Evolutionary conservation across 1,284 basidiomycete genomes (phyloP).

Genomic region (Coniophora puteana): DNA sequence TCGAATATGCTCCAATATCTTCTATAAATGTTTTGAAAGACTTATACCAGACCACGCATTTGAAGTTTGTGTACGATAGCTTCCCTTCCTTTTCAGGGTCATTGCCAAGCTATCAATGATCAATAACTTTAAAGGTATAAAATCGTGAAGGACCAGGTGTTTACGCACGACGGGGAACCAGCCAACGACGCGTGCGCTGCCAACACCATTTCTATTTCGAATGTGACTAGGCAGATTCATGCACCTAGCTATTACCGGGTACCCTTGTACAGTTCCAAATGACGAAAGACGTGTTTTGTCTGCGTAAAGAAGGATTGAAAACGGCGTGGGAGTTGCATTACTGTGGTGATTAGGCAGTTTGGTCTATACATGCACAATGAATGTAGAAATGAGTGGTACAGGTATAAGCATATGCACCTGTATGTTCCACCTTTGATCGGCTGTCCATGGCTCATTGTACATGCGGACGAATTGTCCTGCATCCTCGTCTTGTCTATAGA

Average conservation of each 20-base stretch:
- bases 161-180: slow-evolving; percentile 38
- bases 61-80: slow-evolving; percentile 24
- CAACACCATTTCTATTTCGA: slow-evolving; percentile 31
- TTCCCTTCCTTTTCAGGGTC: slow-evolving; percentile 21
- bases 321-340: too few relatives aligned
- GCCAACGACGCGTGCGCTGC: slow-evolving; percentile 35
- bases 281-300: not conserved
- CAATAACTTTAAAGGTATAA: not conserved
- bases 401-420: slow-evolving; percentile 16
- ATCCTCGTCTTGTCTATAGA: slow-evolving; percentile 15
- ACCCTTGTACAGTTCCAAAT: slow-evolving; percentile 29
- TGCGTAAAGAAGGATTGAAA: not conserved
- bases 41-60: slow-evolving; percentile 24
- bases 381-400: not conserved
- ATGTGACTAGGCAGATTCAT: slow-evolving; percentile 33
- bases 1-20: not conserved
- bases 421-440: slow-evolving; percentile 16
- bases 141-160: too few relatives aligned
- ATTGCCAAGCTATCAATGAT: slow-evolving; percentile 18
- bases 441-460: slow-evolving; percentile 28
- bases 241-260: slow-evolving; percentile 35
- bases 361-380: too few relatives aligned
- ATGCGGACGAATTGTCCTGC: slow-evolving; percentile 11
- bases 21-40: slow-evolving; percentile 11
- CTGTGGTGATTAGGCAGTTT: too few relatives aligned